A percentile compares a stretch with the other conserved stretches of the same genome.
Conservation (phyloP, 441 rosid species). For the Populus hybrid region DNA sequence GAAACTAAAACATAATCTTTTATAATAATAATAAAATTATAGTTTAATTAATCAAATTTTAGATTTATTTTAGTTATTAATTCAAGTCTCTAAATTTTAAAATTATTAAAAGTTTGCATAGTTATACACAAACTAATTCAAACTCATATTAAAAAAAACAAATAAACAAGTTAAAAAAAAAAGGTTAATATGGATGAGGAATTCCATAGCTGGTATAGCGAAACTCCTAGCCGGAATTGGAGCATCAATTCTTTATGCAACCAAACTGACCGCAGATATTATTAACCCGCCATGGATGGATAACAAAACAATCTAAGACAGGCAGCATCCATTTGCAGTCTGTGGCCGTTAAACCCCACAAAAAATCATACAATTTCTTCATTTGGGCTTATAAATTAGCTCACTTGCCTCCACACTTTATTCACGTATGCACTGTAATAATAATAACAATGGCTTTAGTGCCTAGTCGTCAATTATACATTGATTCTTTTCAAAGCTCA, state of each 20-base stretch:
- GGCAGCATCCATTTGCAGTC: neutral
- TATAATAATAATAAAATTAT: too few species aligned
- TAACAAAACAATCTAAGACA: neutral
- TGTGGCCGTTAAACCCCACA: neutral
- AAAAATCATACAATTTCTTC: slow-evolving; percentile 8
- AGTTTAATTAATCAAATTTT: too few species aligned
- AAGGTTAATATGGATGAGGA: neutral
- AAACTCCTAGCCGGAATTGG: neutral
- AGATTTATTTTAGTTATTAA: too few species aligned
- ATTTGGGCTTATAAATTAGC: neutral
- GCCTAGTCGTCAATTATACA: slow-evolving; percentile 52
- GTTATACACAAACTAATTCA: too few species aligned
- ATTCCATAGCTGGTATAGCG: neutral
- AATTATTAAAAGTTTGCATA: too few species aligned
- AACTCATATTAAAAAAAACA: too few species aligned
- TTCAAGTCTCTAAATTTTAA: too few species aligned
- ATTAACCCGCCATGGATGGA: slow-evolving; percentile 36
- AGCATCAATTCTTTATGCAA: neutral
- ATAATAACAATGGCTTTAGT: slow-evolving; percentile 42
- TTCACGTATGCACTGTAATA: neutral
- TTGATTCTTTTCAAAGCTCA: slow-evolving; percentile 51
- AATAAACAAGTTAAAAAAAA: neutral
- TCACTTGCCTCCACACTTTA: neutral
- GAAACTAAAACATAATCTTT: too few species aligned
- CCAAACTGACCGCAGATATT: slow-evolving; percentile 26